A percentile compares a stretch with the other conserved stretches of the same genome.
Evolutionary conservation across 306 rosid genomes (phyloP).

Genomic region (Hippophae gyantsensis): DNA sequence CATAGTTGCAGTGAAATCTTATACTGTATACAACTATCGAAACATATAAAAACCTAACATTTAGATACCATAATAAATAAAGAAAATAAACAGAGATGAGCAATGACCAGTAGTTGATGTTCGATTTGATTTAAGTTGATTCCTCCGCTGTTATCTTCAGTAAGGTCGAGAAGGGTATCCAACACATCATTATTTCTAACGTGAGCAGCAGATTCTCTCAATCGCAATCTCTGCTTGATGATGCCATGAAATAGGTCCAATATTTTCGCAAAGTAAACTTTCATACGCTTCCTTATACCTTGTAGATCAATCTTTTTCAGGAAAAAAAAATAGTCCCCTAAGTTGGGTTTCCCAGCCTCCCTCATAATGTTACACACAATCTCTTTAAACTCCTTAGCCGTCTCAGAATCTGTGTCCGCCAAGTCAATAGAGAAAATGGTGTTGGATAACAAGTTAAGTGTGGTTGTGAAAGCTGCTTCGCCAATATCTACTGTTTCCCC

Average conservation of each 20-base stretch:
- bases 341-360: constrained; percentile 29
- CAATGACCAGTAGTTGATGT: constrained; percentile 26
- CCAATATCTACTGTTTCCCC: constrained; percentile 27
- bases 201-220: constrained; percentile 2
- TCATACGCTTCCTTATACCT: constrained; percentile 15
- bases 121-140: constrained; percentile 16
- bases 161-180: constrained; percentile 31
- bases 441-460: constrained; percentile 27
- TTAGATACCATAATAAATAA: neutral
- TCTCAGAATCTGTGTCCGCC: constrained; percentile 23
- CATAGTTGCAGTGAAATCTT: no score
- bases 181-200: constrained; percentile 21
- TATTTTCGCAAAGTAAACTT: constrained; percentile 11
- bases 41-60: neutral
- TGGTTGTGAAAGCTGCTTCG: constrained; percentile 19
- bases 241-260: constrained; percentile 3
- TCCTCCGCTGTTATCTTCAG: constrained; percentile 21
- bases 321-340: constrained; percentile 32
- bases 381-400: constrained; percentile 26
- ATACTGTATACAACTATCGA: neutral
- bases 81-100: neutral
- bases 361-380: constrained; percentile 16
- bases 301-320: constrained; percentile 33
- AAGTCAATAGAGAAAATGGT: constrained; percentile 33
- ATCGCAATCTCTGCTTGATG: constrained; percentile 24